Evolutionary conservation across 805 yeast genomes (phyloP).

Genomic region (Saccharomycopsis amapae): DNA sequence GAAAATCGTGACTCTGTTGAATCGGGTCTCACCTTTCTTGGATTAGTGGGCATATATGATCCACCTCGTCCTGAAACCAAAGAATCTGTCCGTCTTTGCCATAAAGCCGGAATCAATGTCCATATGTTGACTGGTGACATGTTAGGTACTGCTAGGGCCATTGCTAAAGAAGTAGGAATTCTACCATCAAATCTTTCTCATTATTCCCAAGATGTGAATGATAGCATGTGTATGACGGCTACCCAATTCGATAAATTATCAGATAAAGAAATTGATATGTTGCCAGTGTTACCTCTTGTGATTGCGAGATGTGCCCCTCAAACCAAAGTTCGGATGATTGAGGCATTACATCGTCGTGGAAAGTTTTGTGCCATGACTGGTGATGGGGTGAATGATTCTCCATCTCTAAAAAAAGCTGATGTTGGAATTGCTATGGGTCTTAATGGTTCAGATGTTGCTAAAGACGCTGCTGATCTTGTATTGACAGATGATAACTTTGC

Average conservation of each 20-base stretch:
- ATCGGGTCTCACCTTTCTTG: conserved; percentile 47
- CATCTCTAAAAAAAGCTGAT: conserved; percentile 67
- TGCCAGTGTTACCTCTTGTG: conserved; percentile 65
- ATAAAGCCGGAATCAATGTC: conserved; percentile 68
- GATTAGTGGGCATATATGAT: conserved; percentile 72
- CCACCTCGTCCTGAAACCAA: conserved; percentile 71
- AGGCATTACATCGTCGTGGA: conserved; percentile 58
- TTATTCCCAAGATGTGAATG: conserved; percentile 48
- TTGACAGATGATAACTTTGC: conserved; percentile 74
- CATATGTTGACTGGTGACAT: conserved; percentile 83
- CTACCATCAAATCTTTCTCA: conserved; percentile 54
- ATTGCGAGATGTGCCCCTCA: conserved; percentile 81
- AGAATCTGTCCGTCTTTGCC: conserved; percentile 57
- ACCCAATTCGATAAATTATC: conserved; percentile 56
- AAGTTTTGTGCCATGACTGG: conserved; percentile 76
- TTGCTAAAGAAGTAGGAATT: conserved; percentile 77
- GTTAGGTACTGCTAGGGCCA: conserved; percentile 70
- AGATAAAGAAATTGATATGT: conserved; percentile 53
- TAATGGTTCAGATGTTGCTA: conserved; percentile 80
- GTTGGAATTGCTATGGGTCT: conserved; percentile 83
- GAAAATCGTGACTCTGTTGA: conserved; percentile 43
- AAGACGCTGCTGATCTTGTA: conserved; percentile 73
- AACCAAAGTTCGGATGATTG: conserved; percentile 75
- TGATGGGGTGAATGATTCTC: conserved; percentile 80
- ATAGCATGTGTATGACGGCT: conserved; percentile 72